A percentile compares a stretch with the other conserved stretches of the same genome.
These are phyloP conservation scores for Cylindrodendrum hubeiense DNA, from an alignment of 2,329 filamentous ascomycete species.

Conservation along the genomic window DNA sequence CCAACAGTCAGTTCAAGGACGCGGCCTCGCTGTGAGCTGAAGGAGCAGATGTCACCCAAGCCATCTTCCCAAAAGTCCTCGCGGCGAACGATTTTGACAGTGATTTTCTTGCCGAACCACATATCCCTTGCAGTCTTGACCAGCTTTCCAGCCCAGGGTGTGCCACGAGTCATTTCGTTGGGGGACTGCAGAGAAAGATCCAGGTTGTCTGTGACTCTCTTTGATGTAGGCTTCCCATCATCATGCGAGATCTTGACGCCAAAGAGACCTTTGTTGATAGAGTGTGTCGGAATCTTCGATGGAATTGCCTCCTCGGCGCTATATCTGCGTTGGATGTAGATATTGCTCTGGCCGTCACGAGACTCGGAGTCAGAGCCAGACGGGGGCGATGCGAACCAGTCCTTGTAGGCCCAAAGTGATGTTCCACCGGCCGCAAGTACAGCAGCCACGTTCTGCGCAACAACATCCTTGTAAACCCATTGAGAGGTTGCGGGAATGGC, in stretches of 20 bases:
- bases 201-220: not conserved
- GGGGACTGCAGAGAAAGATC: slow-evolving; percentile 1
- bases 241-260: slow-evolving; percentile 13
- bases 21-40: not conserved
- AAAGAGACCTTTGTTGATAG: slow-evolving; percentile 5
- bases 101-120: slow-evolving; percentile 14
- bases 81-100: slow-evolving; percentile 18
- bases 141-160: slow-evolving; percentile 1
- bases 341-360: not conserved
- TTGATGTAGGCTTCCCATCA: slow-evolving; percentile 9
- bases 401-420: slow-evolving; percentile 24
- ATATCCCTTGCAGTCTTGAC: slow-evolving; percentile 10
- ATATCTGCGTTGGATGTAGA: slow-evolving; percentile 6
- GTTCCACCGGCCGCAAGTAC: slow-evolving; percentile 25
- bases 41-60: slow-evolving; percentile 9
- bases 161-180: slow-evolving; percentile 3
- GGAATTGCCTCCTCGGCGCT: not conserved
- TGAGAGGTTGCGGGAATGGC: slow-evolving; percentile 17
- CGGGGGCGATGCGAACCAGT: slow-evolving; percentile 1
- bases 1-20: slow-evolving; percentile 10
- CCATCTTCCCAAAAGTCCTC: slow-evolving; percentile 14
- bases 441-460: slow-evolving; percentile 22
- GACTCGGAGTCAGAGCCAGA: not conserved
- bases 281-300: not conserved
- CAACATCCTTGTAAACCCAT: slow-evolving; percentile 24